phyloP scores from a whole-genome alignment of 1,284 basidiomycete species.

The Cutaneotrichosporon arboriforme region DNA sequence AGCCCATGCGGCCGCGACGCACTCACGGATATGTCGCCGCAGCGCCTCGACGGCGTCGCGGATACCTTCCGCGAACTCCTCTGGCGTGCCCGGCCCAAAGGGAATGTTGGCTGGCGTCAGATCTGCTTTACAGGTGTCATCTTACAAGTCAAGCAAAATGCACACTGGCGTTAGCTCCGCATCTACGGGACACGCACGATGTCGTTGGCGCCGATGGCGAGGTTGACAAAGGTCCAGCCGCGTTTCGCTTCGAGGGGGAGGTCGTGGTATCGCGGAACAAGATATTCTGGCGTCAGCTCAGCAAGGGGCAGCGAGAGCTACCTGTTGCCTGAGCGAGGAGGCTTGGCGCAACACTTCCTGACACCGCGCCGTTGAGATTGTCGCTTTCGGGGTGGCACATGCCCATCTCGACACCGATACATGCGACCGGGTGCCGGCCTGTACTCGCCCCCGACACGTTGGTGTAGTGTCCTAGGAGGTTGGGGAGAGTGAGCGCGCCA shows the following conservation, averaged over 20 bases:
- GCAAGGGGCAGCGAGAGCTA: constrained; percentile 15
- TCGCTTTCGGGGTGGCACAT: constrained; percentile 24
- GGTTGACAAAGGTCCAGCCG: constrained; percentile 46
- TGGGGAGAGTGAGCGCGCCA: constrained; percentile 42
- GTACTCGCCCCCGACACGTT: constrained; percentile 25
- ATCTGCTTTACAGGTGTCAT: background rate
- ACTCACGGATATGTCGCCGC: constrained; percentile 41
- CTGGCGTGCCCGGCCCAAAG: constrained; percentile 29
- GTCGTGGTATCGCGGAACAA: constrained; percentile 35
- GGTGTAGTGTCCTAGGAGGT: constrained; percentile 29
- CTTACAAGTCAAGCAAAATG: constrained; percentile 43
- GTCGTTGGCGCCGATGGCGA: constrained; percentile 48
- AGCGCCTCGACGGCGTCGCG: constrained; percentile 37
- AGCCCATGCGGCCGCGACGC: background rate
- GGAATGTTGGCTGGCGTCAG: constrained; percentile 26
- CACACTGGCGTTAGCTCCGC: constrained; percentile 30
- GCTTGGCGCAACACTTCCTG: constrained; percentile 27
- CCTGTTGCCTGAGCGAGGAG: constrained; percentile 34
- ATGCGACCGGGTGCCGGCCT: constrained; percentile 27
- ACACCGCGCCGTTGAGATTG: constrained; percentile 40
- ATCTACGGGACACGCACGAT: constrained; percentile 27
- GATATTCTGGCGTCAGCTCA: constrained; percentile 29
- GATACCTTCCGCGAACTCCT: constrained; percentile 40
- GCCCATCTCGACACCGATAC: constrained; percentile 12
- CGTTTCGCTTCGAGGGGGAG: constrained; percentile 16